phyloP scores from a whole-genome alignment of 164 flowering plant genomes.

The Macadamia integrifolia region DNA sequence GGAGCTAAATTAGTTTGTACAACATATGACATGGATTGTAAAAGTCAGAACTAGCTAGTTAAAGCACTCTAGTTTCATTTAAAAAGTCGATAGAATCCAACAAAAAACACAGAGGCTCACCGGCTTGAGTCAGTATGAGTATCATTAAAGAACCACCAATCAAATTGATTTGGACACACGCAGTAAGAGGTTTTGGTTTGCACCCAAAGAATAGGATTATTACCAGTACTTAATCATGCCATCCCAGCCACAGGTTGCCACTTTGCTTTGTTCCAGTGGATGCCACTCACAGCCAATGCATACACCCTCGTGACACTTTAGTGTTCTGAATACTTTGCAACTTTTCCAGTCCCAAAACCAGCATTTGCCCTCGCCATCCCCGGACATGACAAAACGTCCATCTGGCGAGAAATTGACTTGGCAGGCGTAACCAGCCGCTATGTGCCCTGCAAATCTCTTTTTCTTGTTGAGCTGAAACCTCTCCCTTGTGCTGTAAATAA shows the following conservation, averaged over 20 bases:
- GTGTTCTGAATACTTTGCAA: conserved; percentile 80
- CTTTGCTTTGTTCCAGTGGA: conserved; percentile 93
- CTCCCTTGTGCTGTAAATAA: conserved; percentile 90
- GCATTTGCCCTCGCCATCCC: conserved; percentile 95
- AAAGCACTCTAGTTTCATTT: no score
- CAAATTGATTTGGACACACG: no score
- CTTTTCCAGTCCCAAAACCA: conserved; percentile 99
- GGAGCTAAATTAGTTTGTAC: no score
- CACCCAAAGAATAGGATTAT: conserved; percentile 1
- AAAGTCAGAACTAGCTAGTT: no score
- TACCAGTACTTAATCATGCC: conserved; percentile 97
- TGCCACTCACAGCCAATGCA: conserved; percentile 96
- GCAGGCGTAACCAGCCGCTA: conserved; percentile 95
- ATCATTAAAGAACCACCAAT: no score
- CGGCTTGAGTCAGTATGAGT: no score
- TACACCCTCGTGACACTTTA: conserved; percentile 87
- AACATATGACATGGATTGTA: no score
- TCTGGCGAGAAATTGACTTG: conserved; percentile 99
- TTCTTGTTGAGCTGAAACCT: conserved; percentile 77
- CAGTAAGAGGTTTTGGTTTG: neutral
- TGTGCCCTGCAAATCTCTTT: conserved; percentile 97
- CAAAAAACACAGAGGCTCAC: no score
- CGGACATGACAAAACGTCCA: conserved; percentile 95
- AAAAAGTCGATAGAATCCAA: no score
- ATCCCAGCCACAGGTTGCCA: conserved; percentile 99